A percentile compares a stretch with the other conserved stretches of the same genome.
Conservation (phyloP, 2,329 filamentous ascomycete genomes). For the Scedosporium boydii region DNA sequence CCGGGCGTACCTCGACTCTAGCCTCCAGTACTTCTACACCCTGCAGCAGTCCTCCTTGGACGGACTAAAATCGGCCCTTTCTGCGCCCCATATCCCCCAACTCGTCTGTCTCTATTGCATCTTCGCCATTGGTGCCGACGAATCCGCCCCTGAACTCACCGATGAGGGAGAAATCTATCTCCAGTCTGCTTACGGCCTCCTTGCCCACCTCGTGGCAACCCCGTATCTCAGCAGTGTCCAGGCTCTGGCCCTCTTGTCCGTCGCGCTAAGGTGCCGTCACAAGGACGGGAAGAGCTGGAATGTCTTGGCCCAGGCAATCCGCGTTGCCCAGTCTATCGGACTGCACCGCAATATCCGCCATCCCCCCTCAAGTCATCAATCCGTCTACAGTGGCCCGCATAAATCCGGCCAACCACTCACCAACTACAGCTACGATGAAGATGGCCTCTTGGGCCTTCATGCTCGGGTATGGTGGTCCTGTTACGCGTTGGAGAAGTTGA, state of each 20-base stretch:
- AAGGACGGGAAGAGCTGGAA: conserved; percentile 18
- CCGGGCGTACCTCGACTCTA: conserved; percentile 7
- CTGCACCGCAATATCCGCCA: not conserved
- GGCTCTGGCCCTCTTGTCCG: conserved; percentile 12
- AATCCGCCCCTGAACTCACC: conserved; percentile 8
- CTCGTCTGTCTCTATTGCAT: conserved; percentile 12
- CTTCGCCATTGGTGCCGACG: conserved; percentile 13
- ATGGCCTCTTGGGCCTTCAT: not conserved
- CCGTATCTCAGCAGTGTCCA: conserved; percentile 15
- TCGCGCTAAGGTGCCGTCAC: conserved; percentile 10
- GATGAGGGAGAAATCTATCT: conserved; percentile 10
- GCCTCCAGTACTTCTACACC: conserved; percentile 5
- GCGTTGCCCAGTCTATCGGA: not conserved
- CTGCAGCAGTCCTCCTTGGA: not conserved
- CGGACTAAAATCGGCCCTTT: not conserved
- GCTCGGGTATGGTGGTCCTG: not conserved
- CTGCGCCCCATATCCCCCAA: conserved; percentile 5
- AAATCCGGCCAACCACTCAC: not conserved
- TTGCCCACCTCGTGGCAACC: conserved; percentile 12
- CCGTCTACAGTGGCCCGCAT: no score
- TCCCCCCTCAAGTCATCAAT: no score
- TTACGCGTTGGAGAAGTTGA: not conserved
- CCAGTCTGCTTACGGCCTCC: conserved; percentile 11
- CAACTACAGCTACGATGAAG: not conserved
- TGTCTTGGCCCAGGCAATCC: conserved; percentile 1